Evolutionary conservation across 768 basidiomycete species (phyloP), one percentile per base, ranked within the genome.

Genomic region (Tubosaeta brunneosetosa): DNA sequence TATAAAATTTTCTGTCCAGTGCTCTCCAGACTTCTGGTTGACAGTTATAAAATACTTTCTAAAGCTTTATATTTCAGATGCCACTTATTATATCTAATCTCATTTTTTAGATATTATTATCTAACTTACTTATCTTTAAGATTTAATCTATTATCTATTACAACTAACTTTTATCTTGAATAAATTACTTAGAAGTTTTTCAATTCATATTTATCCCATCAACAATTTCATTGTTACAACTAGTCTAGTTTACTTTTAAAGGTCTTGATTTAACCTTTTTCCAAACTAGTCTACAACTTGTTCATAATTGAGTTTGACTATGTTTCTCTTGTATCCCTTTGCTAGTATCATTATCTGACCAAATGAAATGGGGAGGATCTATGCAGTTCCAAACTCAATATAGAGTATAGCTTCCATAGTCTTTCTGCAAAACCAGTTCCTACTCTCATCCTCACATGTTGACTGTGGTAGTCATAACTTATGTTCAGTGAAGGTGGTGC

Each of bases 381-480:
- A 94, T 97, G 56, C 86, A 81, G 70, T 99, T 99, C 52, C 81
- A 80, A 55, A 99, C 86, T 17, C 86, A 83, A 73, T 98, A 99
- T 1, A 97, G 97, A 0, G 97, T 92, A 68, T 91, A 93, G 48
- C 82, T 85, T 41, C 94, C 95, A 34, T 94, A 81, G 29, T 84
- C 82, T 58, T 84, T 88, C 59, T 87, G 80, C 19, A 91, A 74
- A 8, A 88, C 79, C 9, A 77, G 74, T 40, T 86, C 85, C 29
- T 81, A 81, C 64, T 94, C 88, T 60, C 80, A 81, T n/a, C 75
- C 81, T 79, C 87, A 85, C 54, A 88, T 77, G 37, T 83, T 86
- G 50, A 84, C 66, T 0, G 84, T 85, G 1, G 87, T 87, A 50
- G 87, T 76, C 11, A 83, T 85, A 40, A 95, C 22, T 22, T 22